Evolutionary conservation across 768 basidiomycete genomes (phyloP).

Genomic region (Tulasnella sp.): DNA sequence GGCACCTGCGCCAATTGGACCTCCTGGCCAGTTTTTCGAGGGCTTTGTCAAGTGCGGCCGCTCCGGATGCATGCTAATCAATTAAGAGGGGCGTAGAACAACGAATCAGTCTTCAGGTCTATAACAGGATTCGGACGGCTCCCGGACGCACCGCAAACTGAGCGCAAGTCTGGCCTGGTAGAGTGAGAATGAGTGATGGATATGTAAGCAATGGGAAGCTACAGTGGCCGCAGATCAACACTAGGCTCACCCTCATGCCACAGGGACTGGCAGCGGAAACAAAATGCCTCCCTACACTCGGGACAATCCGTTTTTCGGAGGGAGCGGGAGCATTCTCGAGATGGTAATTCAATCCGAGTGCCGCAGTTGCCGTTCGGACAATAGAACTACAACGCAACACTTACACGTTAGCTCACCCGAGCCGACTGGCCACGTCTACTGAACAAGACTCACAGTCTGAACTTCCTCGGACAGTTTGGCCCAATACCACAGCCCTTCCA

Average conservation of each 20-base stretch:
- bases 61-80: not conserved
- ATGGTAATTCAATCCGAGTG: not conserved
- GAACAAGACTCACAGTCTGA: not conserved
- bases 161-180: not conserved
- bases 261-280: not conserved
- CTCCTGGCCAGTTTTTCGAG: not conserved
- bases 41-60: not conserved
- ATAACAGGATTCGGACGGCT: not conserved
- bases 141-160: not conserved
- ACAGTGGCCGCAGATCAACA: too few species aligned
- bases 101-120: not conserved
- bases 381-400: not conserved
- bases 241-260: not conserved
- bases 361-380: not conserved
- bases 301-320: not conserved
- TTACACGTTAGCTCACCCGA: not conserved
- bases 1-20: not conserved
- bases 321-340: not conserved
- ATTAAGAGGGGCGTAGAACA: not conserved
- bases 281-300: not conserved
- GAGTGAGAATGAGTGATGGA: too few species aligned
- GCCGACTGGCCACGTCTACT: not conserved
- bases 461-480: not conserved
- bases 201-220: too few species aligned
- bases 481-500: slow-evolving; percentile 4